phyloP scores from a whole-genome alignment of 2,329 filamentous ascomycete genomes.

The Xylariomycetidae sp. region DNA sequence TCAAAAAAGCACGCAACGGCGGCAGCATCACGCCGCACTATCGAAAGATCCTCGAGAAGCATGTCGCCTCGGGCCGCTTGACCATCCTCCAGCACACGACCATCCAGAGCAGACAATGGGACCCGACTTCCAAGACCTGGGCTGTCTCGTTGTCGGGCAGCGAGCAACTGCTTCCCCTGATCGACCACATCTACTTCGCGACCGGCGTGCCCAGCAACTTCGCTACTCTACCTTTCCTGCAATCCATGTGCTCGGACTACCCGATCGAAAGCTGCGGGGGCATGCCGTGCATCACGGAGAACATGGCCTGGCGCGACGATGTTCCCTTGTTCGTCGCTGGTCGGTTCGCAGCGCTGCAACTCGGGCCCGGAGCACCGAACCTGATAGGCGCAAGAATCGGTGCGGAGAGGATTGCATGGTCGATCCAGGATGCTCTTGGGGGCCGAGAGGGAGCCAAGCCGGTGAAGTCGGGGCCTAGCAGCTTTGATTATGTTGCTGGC shows the following conservation, averaged over 20 bases:
- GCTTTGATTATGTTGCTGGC: constrained; percentile 29
- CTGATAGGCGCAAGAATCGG: constrained; percentile 67
- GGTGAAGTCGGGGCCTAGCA: constrained; percentile 9
- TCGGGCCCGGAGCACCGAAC: constrained; percentile 69
- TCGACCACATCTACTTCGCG: constrained; percentile 69
- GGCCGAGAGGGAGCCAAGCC: constrained; percentile 18
- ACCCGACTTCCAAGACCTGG: constrained; percentile 42
- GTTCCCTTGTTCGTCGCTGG: constrained; percentile 69
- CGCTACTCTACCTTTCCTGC: constrained; percentile 51
- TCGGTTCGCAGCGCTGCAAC: constrained; percentile 57
- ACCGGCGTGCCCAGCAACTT: constrained; percentile 66
- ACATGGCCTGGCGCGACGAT: constrained; percentile 68
- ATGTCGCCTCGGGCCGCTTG: constrained; percentile 46
- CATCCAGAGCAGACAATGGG: constrained; percentile 46
- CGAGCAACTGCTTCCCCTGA: constrained; percentile 40
- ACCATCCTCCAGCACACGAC: constrained; percentile 52
- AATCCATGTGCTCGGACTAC: constrained; percentile 50
- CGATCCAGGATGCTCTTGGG: constrained; percentile 53
- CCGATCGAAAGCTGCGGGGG: constrained; percentile 60
- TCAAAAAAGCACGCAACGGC: constrained; percentile 61
- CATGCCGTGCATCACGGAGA: constrained; percentile 66
- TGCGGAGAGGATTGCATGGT: constrained; percentile 68
- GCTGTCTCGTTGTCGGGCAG: constrained; percentile 20
- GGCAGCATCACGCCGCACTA: constrained; percentile 70
- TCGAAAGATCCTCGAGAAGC: constrained; percentile 58